Base-by-base conservation (phyloP, 177 flowering plant species). In the Vitis hybrid region DNA sequence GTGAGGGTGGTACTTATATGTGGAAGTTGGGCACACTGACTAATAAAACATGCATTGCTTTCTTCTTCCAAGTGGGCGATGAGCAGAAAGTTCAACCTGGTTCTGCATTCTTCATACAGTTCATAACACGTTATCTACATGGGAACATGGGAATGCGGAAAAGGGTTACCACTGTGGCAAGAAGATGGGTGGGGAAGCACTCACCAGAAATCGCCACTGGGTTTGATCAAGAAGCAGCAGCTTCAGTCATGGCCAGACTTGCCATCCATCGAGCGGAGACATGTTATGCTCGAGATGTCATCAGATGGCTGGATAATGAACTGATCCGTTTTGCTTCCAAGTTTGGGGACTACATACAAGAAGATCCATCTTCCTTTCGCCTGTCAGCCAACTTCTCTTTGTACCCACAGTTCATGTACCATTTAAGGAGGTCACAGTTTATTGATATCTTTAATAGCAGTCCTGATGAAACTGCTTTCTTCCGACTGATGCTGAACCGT, bases 221-320 rank as follows among this genome's bases (percentile, higher is more conserved):
- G 9, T 94, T 94, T 73, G 99, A 95, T 79, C 99, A 95, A 77
- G 98, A 95, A 83, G 86, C 97, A 53, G 99, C 99, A 66, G 99
- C 97, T 50, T 66, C 96, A 46, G 91, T 90, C 20, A 86, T 91
- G 91, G 91, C 98, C 46, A 87, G 97, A 76, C 91, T 95, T 41
- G 93, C 96, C 35, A 82, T 88, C 49, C 79, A 91, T 65, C 84
- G 86, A 73, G 86, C 93, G 6, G 88, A 91, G 74, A 81, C 60
- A 1, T 81, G 78, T 74, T 77, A 74, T 72, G 84, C 89, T 32
- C 83, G 85, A 62, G 96, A 95, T 73, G 98, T 89, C 21, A 81
- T 90, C 52, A 80, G 92, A 76, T 91, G 97, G 98, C 71, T 95
- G 20, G 99, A 95, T 78, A 84, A 86, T 64, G 81, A 51, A 41